Evolutionary conservation across 2,329 filamentous ascomycete species (phyloP), one percentile per base, ranked within the genome.

Genomic region (Cephalotrichum gorgonifer): DNA sequence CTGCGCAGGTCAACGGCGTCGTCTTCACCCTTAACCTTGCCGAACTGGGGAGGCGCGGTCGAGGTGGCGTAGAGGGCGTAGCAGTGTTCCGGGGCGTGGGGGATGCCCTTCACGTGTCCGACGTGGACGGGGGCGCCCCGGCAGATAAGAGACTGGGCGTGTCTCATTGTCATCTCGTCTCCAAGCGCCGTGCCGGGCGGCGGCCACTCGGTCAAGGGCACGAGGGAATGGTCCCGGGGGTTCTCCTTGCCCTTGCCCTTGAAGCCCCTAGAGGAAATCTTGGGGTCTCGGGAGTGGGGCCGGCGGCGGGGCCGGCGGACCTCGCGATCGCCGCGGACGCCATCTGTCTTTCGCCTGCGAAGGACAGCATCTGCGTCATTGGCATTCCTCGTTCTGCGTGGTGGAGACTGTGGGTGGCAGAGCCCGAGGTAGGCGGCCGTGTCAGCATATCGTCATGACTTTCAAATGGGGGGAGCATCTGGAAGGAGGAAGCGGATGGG

Each of bases 111-210:
- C 56, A 71, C 74, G 58, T 76, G 70, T 20, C 80, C 80, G 50
- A 69, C 75, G 60, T 78, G 75, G 2, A 69, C 66, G 4, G 79
- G 76, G 2, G 74, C 78, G 6, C 80, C 80, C 7, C 71, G 67
- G n/a, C 71, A 70, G 53, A 83, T 76, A 51, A 81, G 67, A 44
- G 78, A 72, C 64, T 74, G 72, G 9, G 79, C 80, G 44, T 73
- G 71, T 41, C 68, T 70, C 15, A 75, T 71, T 1, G 72, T 64
- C 8, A 83, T 67, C 52, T 76, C 72, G 33, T 76, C 73, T 23
- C 70, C 60, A 41, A 59, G 64, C 11, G 68, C 64, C 44, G 79
- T 62, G 45, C 72, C 74, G 11, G 66, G 62, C 0, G 79, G 79
- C 17, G 79, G 79, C 79, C 79, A 83, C 56, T 49, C 41, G 22